Base-by-base conservation (phyloP, 2,329 filamentous ascomycete genomes). In the Teratosphaeriaceae sp. region DNA sequence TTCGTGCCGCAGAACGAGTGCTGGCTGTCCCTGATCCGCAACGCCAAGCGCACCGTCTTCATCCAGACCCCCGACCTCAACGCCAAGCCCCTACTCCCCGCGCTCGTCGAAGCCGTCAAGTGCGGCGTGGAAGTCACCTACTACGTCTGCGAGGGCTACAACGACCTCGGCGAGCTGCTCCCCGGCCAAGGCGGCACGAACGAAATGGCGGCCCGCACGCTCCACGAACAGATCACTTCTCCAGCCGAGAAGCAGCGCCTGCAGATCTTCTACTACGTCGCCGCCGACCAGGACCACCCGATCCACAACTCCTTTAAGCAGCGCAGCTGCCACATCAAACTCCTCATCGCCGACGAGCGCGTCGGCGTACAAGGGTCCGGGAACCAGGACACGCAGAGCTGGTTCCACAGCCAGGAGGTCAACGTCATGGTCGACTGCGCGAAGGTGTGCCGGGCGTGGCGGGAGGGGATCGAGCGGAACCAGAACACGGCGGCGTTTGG, bases 51-150 rank as follows among this genome's bases (percentile, higher is more conserved):
- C 11, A 72, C 66, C 21, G 74, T 89, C n/a, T 87, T 89, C 55
- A 88, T 90, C 45, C 84, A 89, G 60, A 82, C 83, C 0, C 85
- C 85, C 0, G 83, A 86, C 18, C 71, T 90, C 27, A 90, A 90
- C 54, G 84, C 85, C 1, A 75, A 76, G 44, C 80, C 79, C 0
- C 65, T 88, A 0, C 55, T 88, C 0, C 74, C 79, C 0, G 80
- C 79, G 1, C 73, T 89, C 3, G 57, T 75, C 0, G 73, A 72
- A 2, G 84, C 85, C 0, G 74, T 81, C n/a, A 72, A 79, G 46
- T 70, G 84, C 1, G 84, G 84, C 0, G 64, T 88, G 0, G 68
- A 80, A 39, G 78, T 88, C 0, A 79, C 75, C 1, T 82, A 79
- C 58, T 88, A 85, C 49, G 71, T 88, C 1, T 87, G 83, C 50